phyloP scores from a whole-genome alignment of 371 early-diverging fungal genomes.

The Capillidium rhysosporum region DNA sequence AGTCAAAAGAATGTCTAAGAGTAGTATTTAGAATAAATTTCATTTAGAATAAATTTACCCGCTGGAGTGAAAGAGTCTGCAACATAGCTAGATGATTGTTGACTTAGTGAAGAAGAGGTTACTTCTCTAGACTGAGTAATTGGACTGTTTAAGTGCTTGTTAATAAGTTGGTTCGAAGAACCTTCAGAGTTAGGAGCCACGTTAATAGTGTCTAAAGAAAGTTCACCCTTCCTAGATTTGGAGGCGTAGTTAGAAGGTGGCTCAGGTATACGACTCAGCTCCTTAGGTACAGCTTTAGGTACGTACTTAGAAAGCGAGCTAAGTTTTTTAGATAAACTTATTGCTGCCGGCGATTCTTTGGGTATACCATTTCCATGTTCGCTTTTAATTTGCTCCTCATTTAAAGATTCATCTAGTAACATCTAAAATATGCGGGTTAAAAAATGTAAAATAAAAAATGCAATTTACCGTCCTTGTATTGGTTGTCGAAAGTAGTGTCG shows the following conservation, averaged over 20 bases:
- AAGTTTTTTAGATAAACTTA: background rate
- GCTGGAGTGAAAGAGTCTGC: background rate
- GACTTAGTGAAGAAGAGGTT: background rate
- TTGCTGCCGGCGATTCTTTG: background rate
- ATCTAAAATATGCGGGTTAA: background rate
- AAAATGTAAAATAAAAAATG: background rate
- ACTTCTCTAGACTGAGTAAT: background rate
- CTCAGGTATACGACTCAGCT: background rate
- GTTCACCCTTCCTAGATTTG: background rate
- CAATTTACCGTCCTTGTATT: background rate
- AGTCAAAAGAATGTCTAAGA: background rate
- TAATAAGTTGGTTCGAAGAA: too few relatives aligned
- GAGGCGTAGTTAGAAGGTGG: background rate
- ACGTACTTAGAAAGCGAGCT: background rate
- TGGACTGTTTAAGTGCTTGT: background rate
- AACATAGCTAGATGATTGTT: background rate
- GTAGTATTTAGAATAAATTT: background rate
- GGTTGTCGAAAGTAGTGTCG: background rate
- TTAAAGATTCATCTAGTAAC: background rate
- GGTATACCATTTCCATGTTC: background rate
- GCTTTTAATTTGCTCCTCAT: too few relatives aligned
- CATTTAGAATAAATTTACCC: background rate
- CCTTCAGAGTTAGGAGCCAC: too few relatives aligned
- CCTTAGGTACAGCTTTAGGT: slow-evolving; percentile 1
- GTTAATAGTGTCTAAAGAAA: too few relatives aligned